phyloP scores from a whole-genome alignment of 495 filamentous ascomycete species.

The Penicillium mononematosum region DNA sequence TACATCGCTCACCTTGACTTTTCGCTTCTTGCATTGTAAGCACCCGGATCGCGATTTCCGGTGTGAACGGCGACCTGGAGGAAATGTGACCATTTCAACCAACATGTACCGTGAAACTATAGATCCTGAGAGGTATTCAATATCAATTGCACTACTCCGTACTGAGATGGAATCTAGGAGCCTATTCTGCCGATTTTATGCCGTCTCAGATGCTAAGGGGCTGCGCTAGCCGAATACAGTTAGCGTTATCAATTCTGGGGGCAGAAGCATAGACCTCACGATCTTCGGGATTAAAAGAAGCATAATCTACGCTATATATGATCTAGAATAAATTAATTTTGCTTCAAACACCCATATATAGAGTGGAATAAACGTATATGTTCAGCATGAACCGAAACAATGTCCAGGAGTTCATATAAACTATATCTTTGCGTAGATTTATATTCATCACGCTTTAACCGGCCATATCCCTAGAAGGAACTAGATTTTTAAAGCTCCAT shows the following conservation, averaged over 20 bases:
- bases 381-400: background rate
- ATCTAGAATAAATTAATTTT: background rate
- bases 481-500: too few species aligned
- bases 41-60: constrained; percentile 16
- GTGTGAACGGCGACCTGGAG: constrained; percentile 16
- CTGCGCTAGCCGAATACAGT: constrained; percentile 1
- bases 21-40: constrained; percentile 16
- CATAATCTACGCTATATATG: background rate
- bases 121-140: background rate
- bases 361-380: background rate
- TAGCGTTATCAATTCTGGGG: background rate
- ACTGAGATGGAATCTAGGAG: background rate
- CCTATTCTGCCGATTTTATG: background rate
- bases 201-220: background rate
- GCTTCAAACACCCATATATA: background rate
- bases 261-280: background rate
- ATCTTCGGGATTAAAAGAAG: background rate
- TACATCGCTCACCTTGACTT: constrained; percentile 14
- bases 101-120: background rate
- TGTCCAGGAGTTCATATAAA: background rate
- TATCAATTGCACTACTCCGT: background rate
- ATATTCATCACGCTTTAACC: background rate
- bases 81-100: constrained; percentile 1
- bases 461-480: background rate
- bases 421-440: background rate